Evolutionary conservation across 1,284 basidiomycete genomes (phyloP).

Genomic region (Microstroma glucosiphilum): DNA sequence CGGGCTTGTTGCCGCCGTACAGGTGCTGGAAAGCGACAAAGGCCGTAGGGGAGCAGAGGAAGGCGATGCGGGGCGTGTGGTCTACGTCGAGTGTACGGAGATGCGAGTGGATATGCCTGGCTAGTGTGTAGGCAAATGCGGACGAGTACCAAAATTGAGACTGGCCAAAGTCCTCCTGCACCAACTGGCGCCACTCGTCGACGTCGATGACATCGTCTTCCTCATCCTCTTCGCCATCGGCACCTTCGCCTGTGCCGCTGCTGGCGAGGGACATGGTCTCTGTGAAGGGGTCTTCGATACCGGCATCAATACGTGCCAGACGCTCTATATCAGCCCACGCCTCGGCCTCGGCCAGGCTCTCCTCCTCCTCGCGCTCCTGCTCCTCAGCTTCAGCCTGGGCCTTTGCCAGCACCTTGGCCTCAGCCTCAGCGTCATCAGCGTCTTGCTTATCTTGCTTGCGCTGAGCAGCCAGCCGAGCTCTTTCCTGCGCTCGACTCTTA

Average conservation of each 20-base stretch:
- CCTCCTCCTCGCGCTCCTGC: constrained; percentile 8
- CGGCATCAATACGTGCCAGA: not conserved
- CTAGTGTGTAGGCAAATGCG: not conserved
- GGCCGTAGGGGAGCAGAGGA: constrained; percentile 10
- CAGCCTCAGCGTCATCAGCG: not conserved
- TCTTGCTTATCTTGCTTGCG: not conserved
- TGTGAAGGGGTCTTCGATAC: not conserved
- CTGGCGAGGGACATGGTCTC: not conserved
- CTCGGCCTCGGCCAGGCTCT: constrained; percentile 5
- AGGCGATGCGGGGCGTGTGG: not conserved
- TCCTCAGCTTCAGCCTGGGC: not conserved
- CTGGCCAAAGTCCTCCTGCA: constrained; percentile 1
- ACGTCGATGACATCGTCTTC: constrained; percentile 1
- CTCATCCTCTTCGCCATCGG: not conserved
- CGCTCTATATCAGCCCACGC: constrained; percentile 3
- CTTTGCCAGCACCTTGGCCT: constrained; percentile 2
- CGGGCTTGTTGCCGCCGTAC: not conserved
- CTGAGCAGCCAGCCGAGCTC: not conserved
- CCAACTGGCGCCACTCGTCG: not conserved
- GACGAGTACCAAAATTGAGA: constrained; percentile 10
- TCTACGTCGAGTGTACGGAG: not conserved
- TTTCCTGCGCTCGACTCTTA: constrained; percentile 3
- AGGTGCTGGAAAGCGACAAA: constrained; percentile 10
- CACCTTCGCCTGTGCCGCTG: not conserved
- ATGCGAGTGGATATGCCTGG: not conserved